Base-by-base conservation (phyloP, 768 basidiomycete species). In the Suillus subalutaceus region DNA sequence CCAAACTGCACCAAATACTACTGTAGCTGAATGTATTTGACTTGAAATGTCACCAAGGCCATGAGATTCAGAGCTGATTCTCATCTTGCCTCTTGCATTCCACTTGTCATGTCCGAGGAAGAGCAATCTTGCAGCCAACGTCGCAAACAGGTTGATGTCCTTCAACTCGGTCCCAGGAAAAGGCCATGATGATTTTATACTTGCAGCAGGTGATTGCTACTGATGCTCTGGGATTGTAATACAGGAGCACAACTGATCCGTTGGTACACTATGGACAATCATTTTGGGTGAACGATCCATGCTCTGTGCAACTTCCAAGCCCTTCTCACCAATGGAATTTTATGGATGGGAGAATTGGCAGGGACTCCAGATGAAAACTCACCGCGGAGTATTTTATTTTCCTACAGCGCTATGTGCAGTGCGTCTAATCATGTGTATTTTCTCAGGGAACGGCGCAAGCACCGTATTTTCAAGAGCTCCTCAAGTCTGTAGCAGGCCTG, bases 241-340 rank as follows among this genome's bases (percentile, higher is more conserved):
- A 35, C 35, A 35, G 35, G 35, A 52, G 46, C 16, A 20, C 30
- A 18, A 65, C 67, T 4, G 72, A 73, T 66, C 72, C 69, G 9
- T 44, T 74, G 30, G 65, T 69, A 20, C 71, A 73, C 37, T 66
- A 72, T 53, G 68, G 73, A 5, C 60, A 55, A n/a, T 4, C 73
- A 75, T 43, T 75, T 75, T 32, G 66, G 73, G 3, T 16, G 65
- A 41, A 67, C 67, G 1, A 55, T 72, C 3, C 69, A 73, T 55
- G 65, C 70, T 0, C 68, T 74, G 12, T 75, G 73, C 57, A 68
- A 63, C 48, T 48, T 75, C 9, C 71, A 71, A 18, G 50, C 63
- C 9, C 57, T 74, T 3, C 10, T 75, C 37, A 69, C 64, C 15
- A 69, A 71, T 32, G 67, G 71, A 20, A 48, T 73, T 16, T 16